phyloP scores from a whole-genome alignment of 345 rosid genomes.

The Orychophragmus violaceus region DNA sequence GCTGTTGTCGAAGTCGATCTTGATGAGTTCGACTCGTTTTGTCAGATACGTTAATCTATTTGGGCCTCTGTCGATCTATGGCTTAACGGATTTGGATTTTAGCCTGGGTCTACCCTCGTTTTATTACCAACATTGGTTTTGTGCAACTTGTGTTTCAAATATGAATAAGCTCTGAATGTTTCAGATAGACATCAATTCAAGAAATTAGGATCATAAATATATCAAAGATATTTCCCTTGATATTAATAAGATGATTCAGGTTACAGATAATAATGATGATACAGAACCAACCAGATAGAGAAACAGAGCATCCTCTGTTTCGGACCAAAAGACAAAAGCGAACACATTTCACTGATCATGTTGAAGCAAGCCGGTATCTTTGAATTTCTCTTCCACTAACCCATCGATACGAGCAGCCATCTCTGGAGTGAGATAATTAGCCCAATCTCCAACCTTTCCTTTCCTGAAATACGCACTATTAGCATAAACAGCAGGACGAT shows the following conservation, averaged over 20 bases:
- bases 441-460: constrained; percentile 43
- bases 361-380: constrained; percentile 32
- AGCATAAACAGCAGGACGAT: constrained; percentile 15
- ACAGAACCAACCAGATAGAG: not conserved
- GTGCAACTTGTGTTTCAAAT: not conserved
- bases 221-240: constrained; percentile 6
- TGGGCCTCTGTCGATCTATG: too few relatives aligned
- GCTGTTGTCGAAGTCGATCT: too few relatives aligned
- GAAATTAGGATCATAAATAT: not conserved
- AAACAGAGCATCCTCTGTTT: constrained; percentile 26
- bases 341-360: constrained; percentile 9
- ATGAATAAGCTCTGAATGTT: not conserved
- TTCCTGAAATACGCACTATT: constrained; percentile 33
- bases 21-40: too few relatives aligned
- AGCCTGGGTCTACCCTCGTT: too few relatives aligned
- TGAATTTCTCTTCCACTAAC: constrained; percentile 29
- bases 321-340: not conserved
- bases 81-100: too few relatives aligned
- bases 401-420: constrained; percentile 36
- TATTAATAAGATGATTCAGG: constrained; percentile 4
- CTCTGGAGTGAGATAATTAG: constrained; percentile 31
- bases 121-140: too few relatives aligned
- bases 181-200: not conserved
- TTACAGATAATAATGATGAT: not conserved
- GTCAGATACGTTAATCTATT: too few relatives aligned